Evolutionary conservation across 1,139 yeast genomes (phyloP), one percentile per base, ranked within the genome.

Genomic region (Diutina catenulata): DNA sequence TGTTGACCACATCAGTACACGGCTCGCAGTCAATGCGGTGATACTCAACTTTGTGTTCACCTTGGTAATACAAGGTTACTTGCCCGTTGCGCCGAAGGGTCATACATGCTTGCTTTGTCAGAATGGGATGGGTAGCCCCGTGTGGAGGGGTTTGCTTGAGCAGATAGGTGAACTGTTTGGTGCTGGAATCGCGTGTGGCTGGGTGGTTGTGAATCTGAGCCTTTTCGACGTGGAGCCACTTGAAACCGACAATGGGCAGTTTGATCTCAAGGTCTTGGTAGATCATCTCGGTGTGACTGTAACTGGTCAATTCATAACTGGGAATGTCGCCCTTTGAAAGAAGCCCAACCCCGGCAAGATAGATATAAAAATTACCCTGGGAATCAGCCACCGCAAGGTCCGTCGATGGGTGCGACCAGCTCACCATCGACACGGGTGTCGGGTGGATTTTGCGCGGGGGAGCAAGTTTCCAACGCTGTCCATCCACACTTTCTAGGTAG

Each of bases 211-310:
- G 60, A 36, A 76, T 60, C 42, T 73, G 72, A 0, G 80, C 70
- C 47, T 81, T 81, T 38, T 80, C 84, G 11, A 74, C 62, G 38
- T 76, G 75, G 33, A 82, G 60, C 94, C 94, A 82, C 45, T 74
- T 71, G 52, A 78, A 70, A 0, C 78, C 72, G 9, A 74, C 61
- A 14, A 48, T 52, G 19, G 49, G 49, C 7, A 50, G 50, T 13
- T 39, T 39, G 18, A 37, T 38, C 5, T 57, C 49, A 5, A 31
- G 18, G 43, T 66, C 72, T 26, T 65, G 48, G 46, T 62, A 66
- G 11, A 67, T 68, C 62, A 66, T 57, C 42, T 65, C 73, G 51
- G 64, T 55, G 43, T 66, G 70, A 41, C 66, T 66, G 43, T 64
- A 67, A 5, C 71, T 63, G 1, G 72, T 66, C 37, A 66, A 50